Base-by-base conservation (phyloP, 805 yeast genomes). In the Ogataea salicorniae region DNA sequence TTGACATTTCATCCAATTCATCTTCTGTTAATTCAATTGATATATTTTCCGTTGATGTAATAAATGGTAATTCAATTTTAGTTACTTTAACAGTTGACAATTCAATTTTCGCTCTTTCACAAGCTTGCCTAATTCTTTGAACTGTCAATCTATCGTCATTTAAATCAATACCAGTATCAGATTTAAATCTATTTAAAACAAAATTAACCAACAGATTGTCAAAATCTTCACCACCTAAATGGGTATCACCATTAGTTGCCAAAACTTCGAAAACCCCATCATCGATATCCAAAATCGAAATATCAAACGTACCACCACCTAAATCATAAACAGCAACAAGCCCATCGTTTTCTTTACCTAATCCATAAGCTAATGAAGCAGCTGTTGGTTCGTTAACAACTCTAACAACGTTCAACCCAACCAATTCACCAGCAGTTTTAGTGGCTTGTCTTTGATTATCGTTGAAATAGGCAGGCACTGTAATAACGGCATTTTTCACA, bases 271-370 rank as follows among this genome's bases (percentile, higher is more conserved):
- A 90, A 51, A 90, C 97, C 72, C 97, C 97, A 66, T 90, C 91
- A 71, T 90, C 96, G 62, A 90, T 91, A 75, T 91, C 97, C 63
- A 90, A 79, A 63, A 90, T 87, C 53, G 97, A 91, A 67, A 90
- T 84, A 82, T 90, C 97, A 71, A 90, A 90, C 55, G 97, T 90
- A 74, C 97, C 97, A 64, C 97, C 97, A 75, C 97, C 97, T 59
- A 90, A 78, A 76, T 90, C 97, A 76, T 89, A 90, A 53, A 90
- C 97, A 45, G 97, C 97, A 57, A 91, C 92, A 66, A 71, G 58
- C 11, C 72, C 72, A 63, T 83, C 86, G 66, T 76, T 80, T 71
- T 83, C 79, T 71, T 68, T 54, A 16, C 89, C 96, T 61, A 89
- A 78, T 63, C 97, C 97, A 70, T 89, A 89, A 41, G 96, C 96